Evolutionary conservation across 148 eudicot species (phyloP).

Genomic region (Vaccinium myrtillus): DNA sequence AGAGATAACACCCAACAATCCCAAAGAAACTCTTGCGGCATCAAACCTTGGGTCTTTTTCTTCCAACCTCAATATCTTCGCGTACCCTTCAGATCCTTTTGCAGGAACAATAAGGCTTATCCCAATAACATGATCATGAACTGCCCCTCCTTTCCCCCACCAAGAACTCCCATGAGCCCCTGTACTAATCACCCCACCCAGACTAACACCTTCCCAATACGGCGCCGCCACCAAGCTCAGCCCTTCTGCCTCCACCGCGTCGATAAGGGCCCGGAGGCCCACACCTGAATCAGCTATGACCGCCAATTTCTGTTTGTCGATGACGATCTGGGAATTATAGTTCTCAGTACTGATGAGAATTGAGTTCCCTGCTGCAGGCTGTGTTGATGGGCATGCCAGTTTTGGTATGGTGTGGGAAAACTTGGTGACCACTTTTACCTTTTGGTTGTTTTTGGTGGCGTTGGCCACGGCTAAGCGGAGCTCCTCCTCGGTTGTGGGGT

Average conservation of each 20-base stretch:
- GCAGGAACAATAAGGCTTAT: constrained; percentile 54
- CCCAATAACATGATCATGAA: constrained; percentile 75
- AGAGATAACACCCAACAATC: constrained; percentile 74
- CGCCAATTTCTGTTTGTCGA: constrained; percentile 28
- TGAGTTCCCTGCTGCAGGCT: constrained; percentile 20
- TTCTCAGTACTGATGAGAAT: constrained; percentile 60
- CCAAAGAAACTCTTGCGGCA: constrained; percentile 81
- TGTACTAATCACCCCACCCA: constrained; percentile 60
- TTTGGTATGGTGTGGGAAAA: constrained; percentile 83
- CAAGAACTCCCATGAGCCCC: constrained; percentile 92
- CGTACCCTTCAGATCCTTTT: constrained; percentile 45
- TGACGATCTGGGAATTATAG: constrained; percentile 34
- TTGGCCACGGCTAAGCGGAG: constrained; percentile 52
- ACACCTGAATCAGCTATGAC: constrained; percentile 79
- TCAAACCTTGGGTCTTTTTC: constrained; percentile 37
- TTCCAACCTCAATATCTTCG: constrained; percentile 46
- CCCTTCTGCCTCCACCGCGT: constrained; percentile 46
- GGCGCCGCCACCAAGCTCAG: constrained; percentile 74
- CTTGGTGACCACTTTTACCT: constrained; percentile 61
- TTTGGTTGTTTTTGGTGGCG: constrained; percentile 44
- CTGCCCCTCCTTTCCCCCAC: constrained; percentile 82
- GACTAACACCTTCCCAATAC: constrained; percentile 83
- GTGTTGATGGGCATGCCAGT: constrained; percentile 52
- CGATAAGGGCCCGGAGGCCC: constrained; percentile 52
- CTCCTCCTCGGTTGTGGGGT: constrained; percentile 63